A percentile compares a stretch with the other conserved stretches of the same genome.
These are phyloP conservation scores for Trypanosoma congolense DNA, from an alignment of 208 protist genomes.

Conservation along the genomic window DNA sequence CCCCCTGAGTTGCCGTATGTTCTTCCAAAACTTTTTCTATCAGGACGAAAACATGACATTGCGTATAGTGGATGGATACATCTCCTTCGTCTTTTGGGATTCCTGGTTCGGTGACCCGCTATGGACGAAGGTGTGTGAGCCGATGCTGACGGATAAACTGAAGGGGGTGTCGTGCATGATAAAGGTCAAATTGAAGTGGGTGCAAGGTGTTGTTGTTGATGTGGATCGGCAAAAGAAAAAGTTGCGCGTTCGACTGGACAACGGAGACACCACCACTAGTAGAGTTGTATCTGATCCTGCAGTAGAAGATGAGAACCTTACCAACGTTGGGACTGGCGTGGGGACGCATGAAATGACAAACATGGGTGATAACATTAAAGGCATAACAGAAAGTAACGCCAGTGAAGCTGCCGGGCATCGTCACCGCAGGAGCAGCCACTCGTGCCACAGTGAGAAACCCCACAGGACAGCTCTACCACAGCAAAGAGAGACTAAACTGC, in stretches of 20 bases:
- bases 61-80: slow-evolving; percentile 80
- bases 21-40: slow-evolving; percentile 71
- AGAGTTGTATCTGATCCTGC: not conserved
- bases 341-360: not conserved
- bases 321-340: not conserved
- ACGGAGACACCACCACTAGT: slow-evolving; percentile 13
- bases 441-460: not conserved
- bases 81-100: slow-evolving; percentile 73
- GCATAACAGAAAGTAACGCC: not conserved
- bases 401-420: not conserved
- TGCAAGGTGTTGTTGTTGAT: slow-evolving; percentile 67
- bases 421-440: not conserved
- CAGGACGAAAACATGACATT: slow-evolving; percentile 78
- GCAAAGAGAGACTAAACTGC: not conserved
- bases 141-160: slow-evolving; percentile 66
- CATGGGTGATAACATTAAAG: not conserved
- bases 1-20: slow-evolving; percentile 58
- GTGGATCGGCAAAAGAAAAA: slow-evolving; percentile 48
- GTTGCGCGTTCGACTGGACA: slow-evolving; percentile 62
- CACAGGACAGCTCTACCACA: not conserved
- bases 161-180: slow-evolving; percentile 68
- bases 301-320: not conserved
- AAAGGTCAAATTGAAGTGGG: slow-evolving; percentile 33
- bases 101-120: slow-evolving; percentile 43
- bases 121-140: slow-evolving; percentile 68